phyloP scores from a whole-genome alignment of 768 basidiomycete species.

The Rhodosporidiobolus sp. region DNA sequence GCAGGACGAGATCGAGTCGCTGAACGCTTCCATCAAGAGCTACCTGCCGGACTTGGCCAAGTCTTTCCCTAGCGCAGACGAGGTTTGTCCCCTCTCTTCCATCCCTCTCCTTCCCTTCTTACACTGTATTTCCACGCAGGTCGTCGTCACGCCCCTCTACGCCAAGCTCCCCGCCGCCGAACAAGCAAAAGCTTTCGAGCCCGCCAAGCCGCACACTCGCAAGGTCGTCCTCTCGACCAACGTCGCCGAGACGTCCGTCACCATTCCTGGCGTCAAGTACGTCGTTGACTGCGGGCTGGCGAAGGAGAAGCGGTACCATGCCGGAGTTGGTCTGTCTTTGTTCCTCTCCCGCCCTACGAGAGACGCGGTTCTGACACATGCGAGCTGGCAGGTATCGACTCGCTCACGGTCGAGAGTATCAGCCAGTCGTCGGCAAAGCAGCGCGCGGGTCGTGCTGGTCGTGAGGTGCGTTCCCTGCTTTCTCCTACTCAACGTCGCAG shows the following conservation, averaged over 20 bases:
- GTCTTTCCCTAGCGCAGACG: conserved; percentile 1
- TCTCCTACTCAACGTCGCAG: background rate
- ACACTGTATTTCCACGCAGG: conserved; percentile 50
- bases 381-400: conserved; percentile 92
- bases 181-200: conserved; percentile 72
- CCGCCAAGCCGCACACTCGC: conserved; percentile 64
- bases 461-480: conserved; percentile 60
- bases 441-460: conserved; percentile 92
- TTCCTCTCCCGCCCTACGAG: background rate
- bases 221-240: conserved; percentile 96
- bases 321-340: conserved; percentile 44
- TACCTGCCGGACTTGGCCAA: conserved; percentile 30
- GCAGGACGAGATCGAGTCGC: conserved; percentile 91
- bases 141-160: conserved; percentile 76
- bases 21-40: conserved; percentile 67
- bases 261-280: conserved; percentile 90
- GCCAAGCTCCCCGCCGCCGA: conserved; percentile 74
- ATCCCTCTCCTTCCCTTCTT: background rate
- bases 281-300: conserved; percentile 95
- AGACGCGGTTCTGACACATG: no score
- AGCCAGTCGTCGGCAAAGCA: conserved; percentile 81
- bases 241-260: conserved; percentile 96
- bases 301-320: conserved; percentile 79
- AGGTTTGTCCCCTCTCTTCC: background rate
- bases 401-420: conserved; percentile 73